Conservation (phyloP, 2,329 filamentous ascomycete species). For the Ceratocystis papillata region DNA sequence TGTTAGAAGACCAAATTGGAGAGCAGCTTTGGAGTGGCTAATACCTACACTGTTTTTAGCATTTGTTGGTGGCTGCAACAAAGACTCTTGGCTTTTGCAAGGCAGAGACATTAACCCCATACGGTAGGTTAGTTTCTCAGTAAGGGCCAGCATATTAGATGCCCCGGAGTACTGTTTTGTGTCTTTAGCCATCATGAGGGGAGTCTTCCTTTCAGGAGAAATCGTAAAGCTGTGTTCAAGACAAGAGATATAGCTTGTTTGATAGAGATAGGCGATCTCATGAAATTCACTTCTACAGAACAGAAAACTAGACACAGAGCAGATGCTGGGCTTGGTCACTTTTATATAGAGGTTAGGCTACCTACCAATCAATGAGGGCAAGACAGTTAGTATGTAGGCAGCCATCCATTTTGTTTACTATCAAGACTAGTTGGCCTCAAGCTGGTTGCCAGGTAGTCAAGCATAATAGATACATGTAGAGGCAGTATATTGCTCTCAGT, state of each 20-base stretch:
- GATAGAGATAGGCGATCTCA: too few relatives aligned
- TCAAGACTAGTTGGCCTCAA: too few relatives aligned
- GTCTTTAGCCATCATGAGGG: neutral
- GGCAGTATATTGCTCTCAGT: too few relatives aligned
- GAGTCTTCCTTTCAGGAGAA: too few relatives aligned
- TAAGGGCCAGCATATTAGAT: neutral
- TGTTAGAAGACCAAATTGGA: slow-evolving; percentile 2
- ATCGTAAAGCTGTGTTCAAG: too few relatives aligned
- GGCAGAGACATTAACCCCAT: neutral
- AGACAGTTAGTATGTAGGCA: neutral
- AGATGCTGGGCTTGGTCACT: neutral
- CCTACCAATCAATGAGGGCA: neutral
- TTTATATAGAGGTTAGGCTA: neutral
- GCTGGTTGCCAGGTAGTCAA: too few relatives aligned
- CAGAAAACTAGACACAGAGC: too few relatives aligned
- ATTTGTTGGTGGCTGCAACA: too few relatives aligned
- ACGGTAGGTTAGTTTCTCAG: neutral
- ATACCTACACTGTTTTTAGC: too few relatives aligned
- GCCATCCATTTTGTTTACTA: neutral
- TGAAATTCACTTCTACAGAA: too few relatives aligned
- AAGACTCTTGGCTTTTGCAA: neutral
- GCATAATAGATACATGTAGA: too few relatives aligned
- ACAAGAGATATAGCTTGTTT: too few relatives aligned
- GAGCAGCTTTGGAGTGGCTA: neutral
- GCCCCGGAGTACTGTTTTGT: neutral